A percentile compares a stretch with the other conserved stretches of the same genome.
These are phyloP conservation scores for Ilex asprella DNA, from an alignment of 257 asterid species.

Conservation along the genomic window DNA sequence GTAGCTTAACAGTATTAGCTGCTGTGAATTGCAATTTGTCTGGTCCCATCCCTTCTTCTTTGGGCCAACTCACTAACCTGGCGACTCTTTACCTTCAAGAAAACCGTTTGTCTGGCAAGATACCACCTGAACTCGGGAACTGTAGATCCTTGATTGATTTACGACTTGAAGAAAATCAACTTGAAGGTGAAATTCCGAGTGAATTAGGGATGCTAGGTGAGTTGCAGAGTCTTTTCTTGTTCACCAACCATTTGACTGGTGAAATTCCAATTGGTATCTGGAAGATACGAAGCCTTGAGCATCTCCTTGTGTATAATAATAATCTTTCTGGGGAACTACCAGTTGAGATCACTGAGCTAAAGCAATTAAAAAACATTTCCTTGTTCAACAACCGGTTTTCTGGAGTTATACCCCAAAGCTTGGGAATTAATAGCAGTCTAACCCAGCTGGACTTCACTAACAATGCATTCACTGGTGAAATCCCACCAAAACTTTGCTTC, in stretches of 20 bases:
- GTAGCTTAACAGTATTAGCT: slow-evolving; percentile 34
- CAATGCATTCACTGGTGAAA: slow-evolving; percentile 64
- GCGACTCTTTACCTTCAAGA: slow-evolving; percentile 41
- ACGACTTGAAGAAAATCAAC: slow-evolving; percentile 38
- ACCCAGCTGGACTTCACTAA: slow-evolving; percentile 45
- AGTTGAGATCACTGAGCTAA: slow-evolving; percentile 43
- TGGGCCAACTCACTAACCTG: slow-evolving; percentile 50
- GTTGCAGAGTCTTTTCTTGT: slow-evolving; percentile 39
- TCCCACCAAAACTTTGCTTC: slow-evolving; percentile 69
- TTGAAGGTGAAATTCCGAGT: slow-evolving; percentile 55
- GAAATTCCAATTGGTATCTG: slow-evolving; percentile 60
- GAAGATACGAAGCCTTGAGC: slow-evolving; percentile 55
- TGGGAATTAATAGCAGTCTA: slow-evolving; percentile 68
- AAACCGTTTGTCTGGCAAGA: slow-evolving; percentile 57
- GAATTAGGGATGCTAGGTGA: slow-evolving; percentile 52
- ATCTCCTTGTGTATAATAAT: slow-evolving; percentile 49
- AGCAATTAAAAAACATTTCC: slow-evolving; percentile 44
- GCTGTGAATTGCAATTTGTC: slow-evolving; percentile 44
- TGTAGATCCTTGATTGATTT: slow-evolving; percentile 56
- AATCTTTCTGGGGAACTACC: slow-evolving; percentile 74
- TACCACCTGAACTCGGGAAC: slow-evolving; percentile 68
- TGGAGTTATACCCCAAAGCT: slow-evolving; percentile 69
- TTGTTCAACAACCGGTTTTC: slow-evolving; percentile 53
- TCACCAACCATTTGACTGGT: slow-evolving; percentile 55
- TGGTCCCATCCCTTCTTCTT: slow-evolving; percentile 64